phyloP scores from a whole-genome alignment of 441 rosid species.

The Mallotus japonicus region DNA sequence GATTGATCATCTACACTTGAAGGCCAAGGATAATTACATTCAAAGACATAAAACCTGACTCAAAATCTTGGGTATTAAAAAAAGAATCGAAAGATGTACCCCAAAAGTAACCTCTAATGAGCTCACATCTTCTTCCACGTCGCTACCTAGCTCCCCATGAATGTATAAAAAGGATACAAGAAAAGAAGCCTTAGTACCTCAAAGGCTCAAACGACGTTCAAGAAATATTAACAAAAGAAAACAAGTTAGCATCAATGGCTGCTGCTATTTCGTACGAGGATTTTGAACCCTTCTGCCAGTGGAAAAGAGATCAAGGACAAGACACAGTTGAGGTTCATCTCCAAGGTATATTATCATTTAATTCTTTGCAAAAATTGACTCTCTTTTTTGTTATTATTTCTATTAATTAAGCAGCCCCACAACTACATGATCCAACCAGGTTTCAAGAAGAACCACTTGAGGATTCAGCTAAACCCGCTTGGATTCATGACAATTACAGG shows the following conservation, averaged over 20 bases:
- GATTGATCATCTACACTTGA: background rate
- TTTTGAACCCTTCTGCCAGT: constrained; percentile 33
- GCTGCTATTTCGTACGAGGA: constrained; percentile 31
- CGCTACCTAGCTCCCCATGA: background rate
- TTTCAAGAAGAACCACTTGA: constrained; percentile 27
- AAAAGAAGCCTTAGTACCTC: background rate
- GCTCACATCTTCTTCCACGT: background rate
- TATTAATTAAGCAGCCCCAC: background rate
- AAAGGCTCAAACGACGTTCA: background rate
- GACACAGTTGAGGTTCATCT: constrained; percentile 28
- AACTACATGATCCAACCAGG: constrained; percentile 17
- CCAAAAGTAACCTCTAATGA: constrained; percentile 31
- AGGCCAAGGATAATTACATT: constrained; percentile 1
- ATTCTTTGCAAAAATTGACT: background rate
- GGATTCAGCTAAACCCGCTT: constrained; percentile 13
- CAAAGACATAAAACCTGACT: background rate
- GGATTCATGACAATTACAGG: constrained; percentile 27
- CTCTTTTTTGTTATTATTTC: too few species aligned
- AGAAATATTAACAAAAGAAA: background rate
- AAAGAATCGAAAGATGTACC: constrained; percentile 37
- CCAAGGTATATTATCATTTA: constrained; percentile 17
- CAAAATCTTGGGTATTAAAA: background rate
- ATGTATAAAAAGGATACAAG: background rate
- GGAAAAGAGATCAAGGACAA: constrained; percentile 20
- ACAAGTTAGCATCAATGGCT: constrained; percentile 15